phyloP scores from a whole-genome alignment of 2,329 filamentous ascomycete genomes.

The Xylariales sp. region DNA sequence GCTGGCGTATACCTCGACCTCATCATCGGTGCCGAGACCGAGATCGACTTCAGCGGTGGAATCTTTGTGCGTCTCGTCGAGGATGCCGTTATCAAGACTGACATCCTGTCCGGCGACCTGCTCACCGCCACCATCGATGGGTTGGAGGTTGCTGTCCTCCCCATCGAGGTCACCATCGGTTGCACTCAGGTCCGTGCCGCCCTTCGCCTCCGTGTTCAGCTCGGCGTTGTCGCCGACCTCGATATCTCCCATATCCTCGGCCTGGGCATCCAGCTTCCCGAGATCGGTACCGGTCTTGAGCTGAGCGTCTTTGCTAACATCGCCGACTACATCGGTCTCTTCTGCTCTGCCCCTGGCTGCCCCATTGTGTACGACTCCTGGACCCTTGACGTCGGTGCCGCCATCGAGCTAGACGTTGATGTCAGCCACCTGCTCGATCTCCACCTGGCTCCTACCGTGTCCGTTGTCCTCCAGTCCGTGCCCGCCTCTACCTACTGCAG shows the following conservation, averaged over 20 bases:
- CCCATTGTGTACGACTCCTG: conserved; percentile 31
- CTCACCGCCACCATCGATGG: conserved; percentile 45
- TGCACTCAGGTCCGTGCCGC: conserved; percentile 42
- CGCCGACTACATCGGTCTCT: conserved; percentile 44
- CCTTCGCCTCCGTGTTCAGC: conserved; percentile 45
- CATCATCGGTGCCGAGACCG: conserved; percentile 41
- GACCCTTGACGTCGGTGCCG: conserved; percentile 28
- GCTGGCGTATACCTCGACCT: conserved; percentile 47
- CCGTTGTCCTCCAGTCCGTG: conserved; percentile 31
- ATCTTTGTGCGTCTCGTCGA: conserved; percentile 49
- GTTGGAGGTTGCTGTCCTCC: conserved; percentile 39
- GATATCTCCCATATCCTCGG: conserved; percentile 21
- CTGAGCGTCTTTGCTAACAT: conserved; percentile 46
- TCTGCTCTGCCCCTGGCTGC: conserved; percentile 31
- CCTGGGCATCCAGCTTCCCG: conserved; percentile 15
- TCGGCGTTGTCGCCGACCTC: conserved; percentile 32
- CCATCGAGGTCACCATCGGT: conserved; percentile 39
- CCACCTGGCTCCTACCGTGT: conserved; percentile 33
- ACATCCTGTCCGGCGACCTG: conserved; percentile 38
- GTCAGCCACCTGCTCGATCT: conserved; percentile 31
- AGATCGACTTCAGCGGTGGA: conserved; percentile 46
- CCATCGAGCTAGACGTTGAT: conserved; percentile 13
- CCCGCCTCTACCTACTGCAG: conserved; percentile 32
- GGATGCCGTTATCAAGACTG: conserved; percentile 33
- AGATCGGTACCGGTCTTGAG: conserved; percentile 35